These are phyloP conservation scores for Cladosporium sp. DNA, from an alignment of 2,329 filamentous ascomycete species.

Conservation along the genomic window DNA sequence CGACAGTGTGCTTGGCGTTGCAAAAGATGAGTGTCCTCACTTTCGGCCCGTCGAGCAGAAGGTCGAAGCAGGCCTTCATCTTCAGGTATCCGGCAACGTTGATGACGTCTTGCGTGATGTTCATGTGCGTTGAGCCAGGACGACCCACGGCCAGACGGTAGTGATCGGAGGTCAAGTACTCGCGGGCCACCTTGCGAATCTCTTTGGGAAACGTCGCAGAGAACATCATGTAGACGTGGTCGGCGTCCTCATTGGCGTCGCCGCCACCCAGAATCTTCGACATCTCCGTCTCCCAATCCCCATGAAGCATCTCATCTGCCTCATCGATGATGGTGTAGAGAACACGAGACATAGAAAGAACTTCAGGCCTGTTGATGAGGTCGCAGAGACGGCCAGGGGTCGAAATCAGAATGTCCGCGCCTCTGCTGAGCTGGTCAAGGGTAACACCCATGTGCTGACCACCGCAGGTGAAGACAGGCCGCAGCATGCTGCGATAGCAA, in stretches of 20 bases:
- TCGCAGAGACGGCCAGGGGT: conserved; percentile 82
- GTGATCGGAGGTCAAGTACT: conserved; percentile 67
- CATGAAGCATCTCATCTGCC: conserved; percentile 80
- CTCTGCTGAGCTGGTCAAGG: conserved; percentile 65
- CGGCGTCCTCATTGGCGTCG: conserved; percentile 68
- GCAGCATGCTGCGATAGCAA: conserved; percentile 91
- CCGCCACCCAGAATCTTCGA: conserved; percentile 70
- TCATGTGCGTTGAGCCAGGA: conserved; percentile 67
- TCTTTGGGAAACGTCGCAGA: conserved; percentile 87
- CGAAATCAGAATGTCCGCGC: conserved; percentile 83
- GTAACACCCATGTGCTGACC: conserved; percentile 69
- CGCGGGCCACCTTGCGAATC: conserved; percentile 67
- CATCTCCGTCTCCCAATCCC: conserved; percentile 73
- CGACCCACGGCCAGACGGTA: conserved; percentile 82
- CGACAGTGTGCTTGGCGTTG: conserved; percentile 70
- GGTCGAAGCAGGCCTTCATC: conserved; percentile 62
- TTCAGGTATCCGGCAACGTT: conserved; percentile 62
- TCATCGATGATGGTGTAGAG: conserved; percentile 80
- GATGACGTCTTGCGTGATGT: conserved; percentile 73
- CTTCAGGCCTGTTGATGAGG: conserved; percentile 65
- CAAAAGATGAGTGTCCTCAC: conserved; percentile 84
- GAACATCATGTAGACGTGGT: conserved; percentile 72
- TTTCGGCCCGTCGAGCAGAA: conserved; percentile 64
- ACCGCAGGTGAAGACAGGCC: conserved; percentile 84
- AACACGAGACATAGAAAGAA: conserved; percentile 68